Percentiles rank a stretch among this genome's conserved stretches.
Conservation (phyloP, 2,329 filamentous ascomycete genomes). For the Pyrenophora graminea region DNA sequence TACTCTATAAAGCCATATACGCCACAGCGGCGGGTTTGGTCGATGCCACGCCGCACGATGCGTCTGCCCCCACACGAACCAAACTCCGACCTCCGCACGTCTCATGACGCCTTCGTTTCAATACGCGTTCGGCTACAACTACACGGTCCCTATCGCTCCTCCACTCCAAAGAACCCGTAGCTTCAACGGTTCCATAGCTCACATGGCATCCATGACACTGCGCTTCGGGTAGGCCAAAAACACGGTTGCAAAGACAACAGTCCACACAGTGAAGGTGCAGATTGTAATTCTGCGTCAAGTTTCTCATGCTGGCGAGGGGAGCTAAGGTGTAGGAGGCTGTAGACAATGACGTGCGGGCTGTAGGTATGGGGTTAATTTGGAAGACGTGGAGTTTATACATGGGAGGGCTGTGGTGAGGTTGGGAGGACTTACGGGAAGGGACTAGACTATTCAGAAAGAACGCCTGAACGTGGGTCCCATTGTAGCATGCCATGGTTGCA, state of each 20-base stretch:
- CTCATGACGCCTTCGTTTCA: slow-evolving; percentile 17
- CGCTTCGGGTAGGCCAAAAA: not conserved
- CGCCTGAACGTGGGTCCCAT: too few species aligned
- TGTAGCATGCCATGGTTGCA: too few species aligned
- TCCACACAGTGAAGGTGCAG: not conserved
- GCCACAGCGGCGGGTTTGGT: slow-evolving; percentile 10
- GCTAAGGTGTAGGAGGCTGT: too few species aligned
- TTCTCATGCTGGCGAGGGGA: too few species aligned
- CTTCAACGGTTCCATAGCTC: slow-evolving; percentile 26
- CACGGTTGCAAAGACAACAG: not conserved
- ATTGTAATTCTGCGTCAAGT: too few species aligned
- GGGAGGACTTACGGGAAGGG: too few species aligned
- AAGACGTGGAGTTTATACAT: too few species aligned
- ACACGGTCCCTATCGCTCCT: slow-evolving; percentile 28
- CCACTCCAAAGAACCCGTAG: slow-evolving; percentile 22
- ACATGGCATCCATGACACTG: slow-evolving; percentile 27
- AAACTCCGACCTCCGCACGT: slow-evolving; percentile 22
- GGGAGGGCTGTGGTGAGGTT: too few species aligned
- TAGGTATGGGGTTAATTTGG: too few species aligned
- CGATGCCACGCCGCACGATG: slow-evolving; percentile 15
- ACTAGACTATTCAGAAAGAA: too few species aligned
- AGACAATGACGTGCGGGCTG: too few species aligned
- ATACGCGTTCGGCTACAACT: slow-evolving; percentile 39
- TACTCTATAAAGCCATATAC: slow-evolving; percentile 18
- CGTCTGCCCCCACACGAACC: slow-evolving; percentile 10